These are phyloP conservation scores for Diaporthe destruens DNA, from an alignment of 2,329 filamentous ascomycete genomes.

Conservation along the genomic window DNA sequence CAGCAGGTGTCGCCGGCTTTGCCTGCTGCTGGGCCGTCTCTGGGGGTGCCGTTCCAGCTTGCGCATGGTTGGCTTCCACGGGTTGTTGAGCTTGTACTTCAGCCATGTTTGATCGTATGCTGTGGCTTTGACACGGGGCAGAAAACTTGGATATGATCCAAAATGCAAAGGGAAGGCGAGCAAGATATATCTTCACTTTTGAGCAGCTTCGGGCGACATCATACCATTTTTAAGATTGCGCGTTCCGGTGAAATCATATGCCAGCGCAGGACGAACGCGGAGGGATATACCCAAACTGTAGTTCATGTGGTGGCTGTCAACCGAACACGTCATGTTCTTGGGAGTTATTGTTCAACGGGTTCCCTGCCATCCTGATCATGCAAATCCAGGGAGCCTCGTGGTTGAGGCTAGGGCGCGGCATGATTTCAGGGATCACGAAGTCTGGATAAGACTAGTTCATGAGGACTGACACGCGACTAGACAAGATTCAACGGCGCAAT, in stretches of 20 bases:
- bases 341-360: conserved; percentile 2
- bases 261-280: not conserved
- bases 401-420: conserved; percentile 19
- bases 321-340: conserved; percentile 32
- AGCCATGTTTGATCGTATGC: not conserved
- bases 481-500: conserved; percentile 30
- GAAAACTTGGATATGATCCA: too few species aligned
- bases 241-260: not conserved
- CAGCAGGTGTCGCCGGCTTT: not conserved
- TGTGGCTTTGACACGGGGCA: too few species aligned
- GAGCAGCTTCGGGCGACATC: not conserved
- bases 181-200: not conserved
- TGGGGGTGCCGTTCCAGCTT: not conserved
- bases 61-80: conserved; percentile 11
- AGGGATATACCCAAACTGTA: conserved; percentile 16
- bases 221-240: conserved; percentile 15
- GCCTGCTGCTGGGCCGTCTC: not conserved
- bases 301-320: conserved; percentile 32
- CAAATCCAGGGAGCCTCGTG: conserved; percentile 36
- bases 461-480: conserved; percentile 25
- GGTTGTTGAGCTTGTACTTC: conserved; percentile 12
- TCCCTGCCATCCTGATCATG: conserved; percentile 21
- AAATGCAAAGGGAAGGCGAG: not conserved
- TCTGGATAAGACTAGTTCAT: conserved; percentile 11
- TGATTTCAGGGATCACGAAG: conserved; percentile 29